Conservation (phyloP, 2,329 filamentous ascomycete species). For the Aspergillus sp. region DNA sequence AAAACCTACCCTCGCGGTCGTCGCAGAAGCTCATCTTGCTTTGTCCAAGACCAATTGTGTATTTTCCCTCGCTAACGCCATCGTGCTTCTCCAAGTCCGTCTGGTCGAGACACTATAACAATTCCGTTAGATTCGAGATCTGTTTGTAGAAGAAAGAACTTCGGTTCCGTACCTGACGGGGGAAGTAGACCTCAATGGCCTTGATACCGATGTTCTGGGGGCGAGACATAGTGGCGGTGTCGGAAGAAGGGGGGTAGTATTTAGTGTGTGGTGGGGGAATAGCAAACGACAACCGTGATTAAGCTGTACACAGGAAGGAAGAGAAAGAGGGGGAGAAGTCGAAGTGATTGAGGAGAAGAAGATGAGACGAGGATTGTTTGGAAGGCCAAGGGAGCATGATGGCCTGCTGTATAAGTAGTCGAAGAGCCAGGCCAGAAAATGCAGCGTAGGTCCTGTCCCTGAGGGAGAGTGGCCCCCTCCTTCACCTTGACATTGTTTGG, state of each 20-base stretch:
- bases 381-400: conserved; percentile 14
- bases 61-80: conserved; percentile 78
- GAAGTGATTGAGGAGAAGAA: conserved; percentile 10
- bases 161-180: conserved; percentile 68
- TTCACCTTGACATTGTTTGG: neutral
- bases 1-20: conserved; percentile 72
- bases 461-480: neutral
- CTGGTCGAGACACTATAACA: conserved; percentile 76
- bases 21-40: conserved; percentile 93
- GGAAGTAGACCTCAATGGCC: conserved; percentile 88
- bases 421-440: conserved; percentile 7
- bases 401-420: conserved; percentile 8
- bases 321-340: neutral
- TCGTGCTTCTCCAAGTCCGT: conserved; percentile 81
- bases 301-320: neutral
- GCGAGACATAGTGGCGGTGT: conserved; percentile 62
- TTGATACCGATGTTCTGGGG: conserved; percentile 90
- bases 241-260: conserved; percentile 1
- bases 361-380: conserved; percentile 8
- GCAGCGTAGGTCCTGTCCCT: conserved; percentile 11
- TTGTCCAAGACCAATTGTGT: conserved; percentile 88
- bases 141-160: neutral
- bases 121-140: conserved; percentile 6
- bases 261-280: conserved; percentile 9
- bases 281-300: conserved; percentile 4